phyloP scores from a whole-genome alignment of 768 basidiomycete species.

The Tubosaeta sp. region DNA sequence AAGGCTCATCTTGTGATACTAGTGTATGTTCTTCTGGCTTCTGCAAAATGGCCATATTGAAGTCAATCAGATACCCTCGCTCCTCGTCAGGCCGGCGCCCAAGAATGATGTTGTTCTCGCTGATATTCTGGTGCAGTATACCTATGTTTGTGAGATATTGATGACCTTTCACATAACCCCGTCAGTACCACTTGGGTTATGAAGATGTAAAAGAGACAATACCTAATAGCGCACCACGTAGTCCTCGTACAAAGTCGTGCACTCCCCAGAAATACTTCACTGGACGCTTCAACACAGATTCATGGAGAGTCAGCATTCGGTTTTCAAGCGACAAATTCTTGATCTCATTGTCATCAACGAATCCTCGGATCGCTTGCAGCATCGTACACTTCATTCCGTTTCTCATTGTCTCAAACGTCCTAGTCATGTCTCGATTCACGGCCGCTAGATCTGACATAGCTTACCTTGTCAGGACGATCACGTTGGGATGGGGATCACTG shows the following conservation, averaged over 20 bases:
- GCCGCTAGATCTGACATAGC: not conserved
- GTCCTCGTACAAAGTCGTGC: no score
- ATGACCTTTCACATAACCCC: conserved; percentile 2
- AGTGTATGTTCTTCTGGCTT: not conserved
- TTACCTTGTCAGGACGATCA: not conserved
- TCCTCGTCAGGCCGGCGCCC: conserved; percentile 6
- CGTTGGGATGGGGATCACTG: not conserved
- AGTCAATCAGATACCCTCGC: conserved; percentile 29
- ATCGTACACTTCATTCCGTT: not conserved
- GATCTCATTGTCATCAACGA: not conserved
- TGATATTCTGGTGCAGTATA: not conserved
- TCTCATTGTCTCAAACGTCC: not conserved
- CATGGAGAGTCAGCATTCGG: not conserved
- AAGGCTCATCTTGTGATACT: not conserved
- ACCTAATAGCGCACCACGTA: not conserved
- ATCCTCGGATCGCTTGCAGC: not conserved
- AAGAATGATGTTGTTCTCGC: conserved; percentile 26
- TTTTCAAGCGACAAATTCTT: not conserved
- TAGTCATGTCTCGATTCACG: not conserved
- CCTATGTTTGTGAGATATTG: conserved; percentile 6
- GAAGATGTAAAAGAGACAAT: not conserved
- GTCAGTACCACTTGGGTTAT: not conserved
- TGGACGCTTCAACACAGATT: not conserved
- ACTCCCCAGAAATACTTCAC: no score
- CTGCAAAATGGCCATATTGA: conserved; percentile 19